Evolutionary conservation across 768 basidiomycete species (phyloP).

Genomic region (Suillus placidus): DNA sequence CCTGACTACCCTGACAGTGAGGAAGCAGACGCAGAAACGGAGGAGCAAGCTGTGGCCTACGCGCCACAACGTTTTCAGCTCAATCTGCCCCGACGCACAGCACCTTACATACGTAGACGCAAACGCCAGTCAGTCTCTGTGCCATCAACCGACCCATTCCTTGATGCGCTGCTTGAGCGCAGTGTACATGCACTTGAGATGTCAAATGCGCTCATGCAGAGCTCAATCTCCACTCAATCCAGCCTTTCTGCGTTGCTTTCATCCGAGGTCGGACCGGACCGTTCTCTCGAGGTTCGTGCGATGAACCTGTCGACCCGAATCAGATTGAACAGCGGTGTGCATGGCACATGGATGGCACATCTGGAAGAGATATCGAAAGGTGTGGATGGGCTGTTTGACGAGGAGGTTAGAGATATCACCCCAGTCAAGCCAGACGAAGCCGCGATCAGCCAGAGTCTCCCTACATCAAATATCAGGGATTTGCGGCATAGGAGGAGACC

Average conservation of each 20-base stretch:
- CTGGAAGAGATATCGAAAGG: slow-evolving; percentile 64
- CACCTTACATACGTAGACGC: slow-evolving; percentile 25
- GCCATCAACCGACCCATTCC: slow-evolving; percentile 49
- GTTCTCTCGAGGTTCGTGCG: slow-evolving; percentile 49
- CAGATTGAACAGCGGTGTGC: slow-evolving; percentile 44
- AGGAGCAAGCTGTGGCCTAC: slow-evolving; percentile 36
- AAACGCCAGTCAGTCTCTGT: slow-evolving; percentile 29
- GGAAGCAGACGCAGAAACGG: slow-evolving; percentile 74
- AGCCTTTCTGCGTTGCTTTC: slow-evolving; percentile 53
- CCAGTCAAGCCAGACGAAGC: slow-evolving; percentile 18
- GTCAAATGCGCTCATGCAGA: slow-evolving; percentile 78
- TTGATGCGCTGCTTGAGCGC: slow-evolving; percentile 79
- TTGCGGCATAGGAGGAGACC: slow-evolving; percentile 46
- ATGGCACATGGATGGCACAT: slow-evolving; percentile 66
- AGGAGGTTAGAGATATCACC: slow-evolving; percentile 17
- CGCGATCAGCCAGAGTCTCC: slow-evolving; percentile 49
- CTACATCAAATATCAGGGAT: slow-evolving; percentile 37
- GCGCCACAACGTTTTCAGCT: slow-evolving; percentile 31
- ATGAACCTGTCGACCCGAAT: slow-evolving; percentile 57
- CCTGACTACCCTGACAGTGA: slow-evolving; percentile 80
- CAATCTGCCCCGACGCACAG: slow-evolving; percentile 38
- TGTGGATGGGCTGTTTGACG: slow-evolving; percentile 61
- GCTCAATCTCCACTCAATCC: slow-evolving; percentile 72
- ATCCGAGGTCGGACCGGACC: slow-evolving; percentile 49
- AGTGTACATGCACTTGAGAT: slow-evolving; percentile 86